Conservation (phyloP, 768 basidiomycete species). For the Suillus fuscotomentosus region DNA sequence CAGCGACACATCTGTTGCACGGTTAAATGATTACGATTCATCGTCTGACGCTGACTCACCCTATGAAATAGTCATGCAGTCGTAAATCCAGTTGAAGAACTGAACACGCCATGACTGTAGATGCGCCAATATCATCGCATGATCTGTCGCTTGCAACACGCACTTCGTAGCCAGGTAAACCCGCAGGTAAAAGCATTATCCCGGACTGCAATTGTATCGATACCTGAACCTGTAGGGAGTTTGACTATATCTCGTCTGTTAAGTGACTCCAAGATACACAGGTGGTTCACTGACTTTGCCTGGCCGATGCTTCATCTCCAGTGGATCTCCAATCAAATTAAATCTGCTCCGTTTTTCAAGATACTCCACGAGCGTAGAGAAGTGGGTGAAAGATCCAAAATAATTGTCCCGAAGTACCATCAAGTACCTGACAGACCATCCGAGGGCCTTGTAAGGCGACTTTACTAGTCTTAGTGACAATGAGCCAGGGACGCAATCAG, state of each 20-base stretch:
- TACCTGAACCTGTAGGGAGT: slow-evolving; percentile 77
- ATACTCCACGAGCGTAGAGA: slow-evolving; percentile 85
- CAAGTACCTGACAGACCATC: slow-evolving; percentile 87
- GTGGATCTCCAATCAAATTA: slow-evolving; percentile 74
- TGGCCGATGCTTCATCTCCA: slow-evolving; percentile 74
- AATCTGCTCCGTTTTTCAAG: slow-evolving; percentile 61
- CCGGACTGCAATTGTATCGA: slow-evolving; percentile 50
- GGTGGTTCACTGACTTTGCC: slow-evolving; percentile 54
- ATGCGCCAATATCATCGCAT: slow-evolving; percentile 47
- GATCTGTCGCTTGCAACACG: slow-evolving; percentile 13
- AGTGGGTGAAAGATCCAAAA: slow-evolving; percentile 91
- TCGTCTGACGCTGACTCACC: slow-evolving; percentile 42
- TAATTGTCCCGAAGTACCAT: slow-evolving; percentile 93
- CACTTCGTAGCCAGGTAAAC: slow-evolving; percentile 61
- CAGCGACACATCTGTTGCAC: slow-evolving; percentile 66
- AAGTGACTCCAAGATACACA: slow-evolving; percentile 1
- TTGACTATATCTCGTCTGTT: slow-evolving; percentile 51
- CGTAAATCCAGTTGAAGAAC: slow-evolving; percentile 75
- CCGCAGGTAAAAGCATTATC: slow-evolving; percentile 62
- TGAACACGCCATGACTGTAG: slow-evolving; percentile 57
- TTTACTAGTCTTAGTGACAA: slow-evolving; percentile 42
- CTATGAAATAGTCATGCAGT: slow-evolving; percentile 86
- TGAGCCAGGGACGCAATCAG: neutral
- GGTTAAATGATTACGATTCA: slow-evolving; percentile 11
- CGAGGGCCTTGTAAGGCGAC: slow-evolving; percentile 70